Percentiles rank a stretch among this genome's conserved stretches.
Evolutionary conservation across 805 yeast genomes (phyloP).

Genomic region (Wilhelminamyces savonicus): DNA sequence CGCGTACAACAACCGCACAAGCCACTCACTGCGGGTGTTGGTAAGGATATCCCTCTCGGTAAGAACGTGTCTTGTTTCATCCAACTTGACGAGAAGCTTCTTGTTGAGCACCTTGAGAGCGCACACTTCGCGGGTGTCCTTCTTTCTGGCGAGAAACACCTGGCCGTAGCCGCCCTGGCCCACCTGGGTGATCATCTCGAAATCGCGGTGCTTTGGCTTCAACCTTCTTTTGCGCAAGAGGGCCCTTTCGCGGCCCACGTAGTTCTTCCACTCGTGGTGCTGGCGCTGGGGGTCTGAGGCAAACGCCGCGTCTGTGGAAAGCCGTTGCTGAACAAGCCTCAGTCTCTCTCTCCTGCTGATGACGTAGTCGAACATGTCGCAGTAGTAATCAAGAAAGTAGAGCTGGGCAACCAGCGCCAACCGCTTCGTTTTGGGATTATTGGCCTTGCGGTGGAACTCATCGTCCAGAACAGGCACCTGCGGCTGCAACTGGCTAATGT

Average conservation of each 20-base stretch:
- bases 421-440: constrained; percentile 72
- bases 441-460: constrained; percentile 54
- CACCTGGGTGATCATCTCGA: constrained; percentile 94
- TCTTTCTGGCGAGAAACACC: constrained; percentile 91
- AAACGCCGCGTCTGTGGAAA: constrained; percentile 46
- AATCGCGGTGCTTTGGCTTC: constrained; percentile 91
- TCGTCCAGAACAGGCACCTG: constrained; percentile 24
- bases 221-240: constrained; percentile 81
- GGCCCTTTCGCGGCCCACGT: constrained; percentile 79
- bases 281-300: constrained; percentile 24
- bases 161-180: constrained; percentile 99
- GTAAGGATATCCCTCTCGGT: constrained; percentile 96
- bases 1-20: constrained; percentile 87
- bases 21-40: constrained; percentile 94
- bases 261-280: constrained; percentile 61
- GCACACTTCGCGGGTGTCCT: constrained; percentile 90
- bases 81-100: constrained; percentile 75
- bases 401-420: constrained; percentile 87
- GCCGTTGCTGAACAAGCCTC: constrained; percentile 57
- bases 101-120: constrained; percentile 91
- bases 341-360: constrained; percentile 79
- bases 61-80: constrained; percentile 91
- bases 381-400: constrained; percentile 91
- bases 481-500: constrained; percentile 13
- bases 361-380: constrained; percentile 91